Base-by-base conservation (phyloP, 2,329 filamentous ascomycete species). In the Emericellopsis cladophorae region DNA sequence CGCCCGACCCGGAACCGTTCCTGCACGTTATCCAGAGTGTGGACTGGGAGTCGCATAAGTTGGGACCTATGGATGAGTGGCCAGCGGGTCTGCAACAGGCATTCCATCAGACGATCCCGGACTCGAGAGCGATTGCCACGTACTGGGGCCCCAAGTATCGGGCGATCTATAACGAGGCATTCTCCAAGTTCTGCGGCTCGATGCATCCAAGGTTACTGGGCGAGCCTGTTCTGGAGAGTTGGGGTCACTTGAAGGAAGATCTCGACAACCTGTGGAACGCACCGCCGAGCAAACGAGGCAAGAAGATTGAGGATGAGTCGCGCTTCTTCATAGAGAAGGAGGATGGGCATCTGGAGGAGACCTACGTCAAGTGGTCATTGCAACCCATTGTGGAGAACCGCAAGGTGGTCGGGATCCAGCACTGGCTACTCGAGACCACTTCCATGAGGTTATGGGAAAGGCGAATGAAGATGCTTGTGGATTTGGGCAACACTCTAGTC, bases 111-210 rank as follows among this genome's bases (percentile, higher is more conserved):
- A 55, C 66, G 12, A 56, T 69, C 36, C 60, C 62, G 15, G 65
- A 68, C 48, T 62, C 62, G 5, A 56, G 61, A 15, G 70, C 73
- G 5, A 67, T 71, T 21, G 74, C 73, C 9, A 74, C 79, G 58
- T 81, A 80, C 48, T 81, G 77, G 77, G 77, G 77, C 2, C 61
- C 68, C 3, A 68, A 80, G 29, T 65, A 76, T 37, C 68, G 77
- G 18, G 74, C 76, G 7, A 72, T 83, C 4, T 83, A 83, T 57
- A 83, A 83, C 46, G 77, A 82, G 52, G 73, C 77, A 1, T 82
- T 81, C 49, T 67, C 74, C 43, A 60, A 70, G 42, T 65, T 82
- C 15, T 76, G 76, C 39, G 79, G 78, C 11, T 67, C 76, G 42
- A 79, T 78, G 43, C 80, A 84, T 51, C 80, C 80, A 1, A 50